A percentile compares a stretch with the other conserved stretches of the same genome.
Evolutionary conservation across 495 filamentous ascomycete genomes (phyloP).

Genomic region (Achaetomiella virescens): DNA sequence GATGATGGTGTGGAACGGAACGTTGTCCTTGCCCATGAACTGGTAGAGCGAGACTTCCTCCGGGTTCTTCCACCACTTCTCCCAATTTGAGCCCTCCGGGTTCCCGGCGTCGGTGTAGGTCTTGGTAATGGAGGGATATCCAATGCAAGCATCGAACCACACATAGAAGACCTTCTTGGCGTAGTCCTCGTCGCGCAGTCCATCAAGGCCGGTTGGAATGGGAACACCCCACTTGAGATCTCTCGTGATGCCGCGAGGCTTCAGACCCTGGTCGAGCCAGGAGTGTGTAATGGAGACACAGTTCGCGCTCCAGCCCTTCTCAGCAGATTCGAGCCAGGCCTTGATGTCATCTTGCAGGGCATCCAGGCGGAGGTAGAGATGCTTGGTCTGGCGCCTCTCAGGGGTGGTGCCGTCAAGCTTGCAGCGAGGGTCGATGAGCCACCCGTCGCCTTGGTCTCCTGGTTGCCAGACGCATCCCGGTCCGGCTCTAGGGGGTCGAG

Average conservation of each 20-base stretch:
- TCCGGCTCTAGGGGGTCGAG: constrained; percentile 63
- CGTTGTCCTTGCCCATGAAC: constrained; percentile 98
- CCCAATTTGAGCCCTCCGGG: constrained; percentile 54
- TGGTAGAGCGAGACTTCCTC: constrained; percentile 87
- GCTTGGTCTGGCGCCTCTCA: constrained; percentile 55
- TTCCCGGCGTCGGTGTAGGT: constrained; percentile 63
- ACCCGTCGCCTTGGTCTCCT: constrained; percentile 24
- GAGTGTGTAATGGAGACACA: constrained; percentile 62
- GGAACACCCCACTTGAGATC: constrained; percentile 83
- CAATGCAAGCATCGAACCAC: constrained; percentile 98
- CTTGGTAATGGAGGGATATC: constrained; percentile 91
- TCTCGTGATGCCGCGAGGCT: constrained; percentile 81
- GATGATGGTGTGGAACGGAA: constrained; percentile 86
- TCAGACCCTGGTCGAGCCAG: constrained; percentile 78
- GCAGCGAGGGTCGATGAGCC: constrained; percentile 54
- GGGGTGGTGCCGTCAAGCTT: constrained; percentile 81
- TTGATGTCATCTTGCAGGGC: constrained; percentile 68
- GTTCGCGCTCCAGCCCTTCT: constrained; percentile 67
- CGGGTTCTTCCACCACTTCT: constrained; percentile 91
- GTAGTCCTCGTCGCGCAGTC: constrained; percentile 36
- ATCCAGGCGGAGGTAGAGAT: constrained; percentile 72
- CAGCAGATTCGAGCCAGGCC: constrained; percentile 55
- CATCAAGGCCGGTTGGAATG: constrained; percentile 25
- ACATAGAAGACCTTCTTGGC: constrained; percentile 89
- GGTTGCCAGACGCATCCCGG: constrained; percentile 14